phyloP scores from a whole-genome alignment of 768 basidiomycete species.

The Porphyrellus cyaneotinctus region DNA sequence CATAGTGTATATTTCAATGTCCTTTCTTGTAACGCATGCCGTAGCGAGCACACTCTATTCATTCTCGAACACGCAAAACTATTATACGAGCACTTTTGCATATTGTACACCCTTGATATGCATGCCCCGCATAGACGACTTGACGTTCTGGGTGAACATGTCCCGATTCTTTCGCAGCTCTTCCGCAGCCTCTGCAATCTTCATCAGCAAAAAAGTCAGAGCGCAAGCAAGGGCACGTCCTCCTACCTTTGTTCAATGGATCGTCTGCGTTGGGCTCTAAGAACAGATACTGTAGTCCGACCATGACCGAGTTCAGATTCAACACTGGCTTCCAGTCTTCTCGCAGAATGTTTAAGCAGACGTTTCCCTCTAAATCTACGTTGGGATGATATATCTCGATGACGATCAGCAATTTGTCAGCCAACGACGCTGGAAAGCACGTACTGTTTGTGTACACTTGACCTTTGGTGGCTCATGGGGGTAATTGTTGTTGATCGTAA shows the following conservation, averaged over 20 bases:
- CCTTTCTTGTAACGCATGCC: conserved; percentile 1
- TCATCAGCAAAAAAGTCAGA: conserved; percentile 9
- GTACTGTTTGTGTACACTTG: conserved; percentile 90
- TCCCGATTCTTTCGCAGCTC: conserved; percentile 89
- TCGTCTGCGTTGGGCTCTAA: conserved; percentile 98
- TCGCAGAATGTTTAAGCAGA: conserved; percentile 95
- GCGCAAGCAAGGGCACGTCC: background rate
- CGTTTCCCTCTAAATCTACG: conserved; percentile 96
- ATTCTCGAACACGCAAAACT: conserved; percentile 12
- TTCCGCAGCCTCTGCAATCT: conserved; percentile 82
- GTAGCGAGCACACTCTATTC: conserved; percentile 6
- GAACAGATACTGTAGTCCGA: conserved; percentile 97
- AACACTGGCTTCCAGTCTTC: conserved; percentile 99
- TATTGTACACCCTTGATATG: conserved; percentile 75
- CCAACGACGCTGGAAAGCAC: conserved; percentile 23
- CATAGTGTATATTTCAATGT: conserved; percentile 6
- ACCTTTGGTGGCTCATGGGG: conserved; percentile 99
- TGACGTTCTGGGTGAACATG: conserved; percentile 80
- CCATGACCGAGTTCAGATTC: conserved; percentile 97
- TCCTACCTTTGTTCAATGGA: conserved; percentile 93
- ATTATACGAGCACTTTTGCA: conserved; percentile 62
- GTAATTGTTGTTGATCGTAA: conserved; percentile 95
- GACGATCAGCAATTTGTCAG: conserved; percentile 3
- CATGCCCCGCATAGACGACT: conserved; percentile 79
- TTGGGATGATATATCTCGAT: conserved; percentile 97